phyloP scores from a whole-genome alignment of 2,329 filamentous ascomycete species.

The Cladosporium sp. region DNA sequence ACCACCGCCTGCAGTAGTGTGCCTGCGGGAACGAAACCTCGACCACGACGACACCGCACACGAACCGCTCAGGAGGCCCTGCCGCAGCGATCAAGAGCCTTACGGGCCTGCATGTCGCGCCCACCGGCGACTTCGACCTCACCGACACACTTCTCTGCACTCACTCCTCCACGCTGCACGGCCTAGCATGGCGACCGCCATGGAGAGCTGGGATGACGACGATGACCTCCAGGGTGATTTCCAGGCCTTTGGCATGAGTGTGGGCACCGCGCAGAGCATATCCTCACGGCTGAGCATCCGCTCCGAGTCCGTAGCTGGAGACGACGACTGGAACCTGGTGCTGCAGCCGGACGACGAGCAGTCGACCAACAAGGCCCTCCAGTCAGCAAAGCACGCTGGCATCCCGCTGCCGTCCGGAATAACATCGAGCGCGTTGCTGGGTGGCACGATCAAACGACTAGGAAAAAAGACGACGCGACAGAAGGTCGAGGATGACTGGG shows the following conservation, averaged over 20 bases:
- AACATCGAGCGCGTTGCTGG: slow-evolving; percentile 82
- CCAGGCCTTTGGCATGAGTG: slow-evolving; percentile 55
- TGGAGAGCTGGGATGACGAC: slow-evolving; percentile 68
- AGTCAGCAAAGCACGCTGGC: slow-evolving; percentile 81
- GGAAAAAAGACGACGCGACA: slow-evolving; percentile 56
- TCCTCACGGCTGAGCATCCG: slow-evolving; percentile 80
- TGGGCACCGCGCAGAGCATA: slow-evolving; percentile 68
- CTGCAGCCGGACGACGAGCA: slow-evolving; percentile 81
- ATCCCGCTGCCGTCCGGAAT: slow-evolving; percentile 88
- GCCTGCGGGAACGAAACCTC: background rate
- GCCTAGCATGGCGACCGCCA: slow-evolving; percentile 58
- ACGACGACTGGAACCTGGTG: slow-evolving; percentile 86
- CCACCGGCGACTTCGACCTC: background rate
- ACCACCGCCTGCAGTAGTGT: background rate
- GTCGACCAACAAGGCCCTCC: slow-evolving; percentile 81
- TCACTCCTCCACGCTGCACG: background rate
- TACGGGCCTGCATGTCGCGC: slow-evolving; percentile 18
- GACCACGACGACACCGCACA: slow-evolving; percentile 9
- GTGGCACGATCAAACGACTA: slow-evolving; percentile 88
- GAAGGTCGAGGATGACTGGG: slow-evolving; percentile 53
- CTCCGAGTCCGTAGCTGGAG: slow-evolving; percentile 70
- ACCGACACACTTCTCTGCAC: background rate
- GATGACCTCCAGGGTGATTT: slow-evolving; percentile 65
- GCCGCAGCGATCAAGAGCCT: background rate
- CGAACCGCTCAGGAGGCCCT: slow-evolving; percentile 13